Evolutionary conservation across 169 alveolate species (phyloP).

Genomic region (Fabrea salina): DNA sequence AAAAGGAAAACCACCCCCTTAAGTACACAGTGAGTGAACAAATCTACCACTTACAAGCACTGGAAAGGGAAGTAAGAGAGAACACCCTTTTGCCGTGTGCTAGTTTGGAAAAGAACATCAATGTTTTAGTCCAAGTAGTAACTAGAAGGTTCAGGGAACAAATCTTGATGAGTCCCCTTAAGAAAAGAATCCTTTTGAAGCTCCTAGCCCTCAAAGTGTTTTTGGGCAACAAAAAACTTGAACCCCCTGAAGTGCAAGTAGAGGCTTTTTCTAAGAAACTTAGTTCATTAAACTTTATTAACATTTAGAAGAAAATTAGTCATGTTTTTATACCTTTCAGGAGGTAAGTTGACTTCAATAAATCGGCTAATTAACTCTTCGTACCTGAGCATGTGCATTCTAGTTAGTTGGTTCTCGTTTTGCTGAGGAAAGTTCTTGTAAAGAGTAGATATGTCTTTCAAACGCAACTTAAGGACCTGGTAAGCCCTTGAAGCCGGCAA

Average conservation of each 20-base stretch:
- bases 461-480: neutral
- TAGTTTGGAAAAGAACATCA: neutral
- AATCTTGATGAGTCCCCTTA: neutral
- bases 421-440: constrained; percentile 13
- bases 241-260: too few relatives aligned
- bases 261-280: too few relatives aligned
- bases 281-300: too few relatives aligned
- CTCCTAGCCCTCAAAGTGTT: too few relatives aligned
- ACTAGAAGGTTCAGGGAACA: constrained; percentile 1
- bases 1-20: constrained; percentile 11
- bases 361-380: neutral
- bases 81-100: neutral
- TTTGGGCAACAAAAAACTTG: too few relatives aligned
- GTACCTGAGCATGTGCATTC: neutral
- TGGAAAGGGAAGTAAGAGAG: neutral
- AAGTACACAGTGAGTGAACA: constrained; percentile 8
- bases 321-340: too few relatives aligned
- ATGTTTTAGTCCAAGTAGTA: neutral
- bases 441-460: neutral
- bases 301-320: too few relatives aligned
- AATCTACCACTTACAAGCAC: neutral
- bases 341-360: neutral
- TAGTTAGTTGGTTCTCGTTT: neutral
- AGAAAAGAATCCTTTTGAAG: neutral
- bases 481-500: constrained; percentile 19